Evolutionary conservation across 108 stramenopile genomes (phyloP).

Genomic region (Skeletonema menzelii): DNA sequence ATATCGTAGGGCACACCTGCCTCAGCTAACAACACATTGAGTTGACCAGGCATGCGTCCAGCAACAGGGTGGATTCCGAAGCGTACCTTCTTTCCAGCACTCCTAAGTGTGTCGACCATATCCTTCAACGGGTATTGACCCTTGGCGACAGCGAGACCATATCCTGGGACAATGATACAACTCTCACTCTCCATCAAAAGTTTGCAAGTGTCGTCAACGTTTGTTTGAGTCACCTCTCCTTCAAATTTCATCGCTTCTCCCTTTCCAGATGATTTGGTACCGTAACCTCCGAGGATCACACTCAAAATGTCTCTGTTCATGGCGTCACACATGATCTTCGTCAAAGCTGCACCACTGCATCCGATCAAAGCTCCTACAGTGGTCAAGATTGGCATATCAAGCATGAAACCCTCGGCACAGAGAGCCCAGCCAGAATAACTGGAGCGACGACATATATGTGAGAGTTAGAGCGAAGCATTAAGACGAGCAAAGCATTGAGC

Average conservation of each 20-base stretch:
- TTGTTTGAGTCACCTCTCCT: constrained; percentile 91
- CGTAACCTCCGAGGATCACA: constrained; percentile 96
- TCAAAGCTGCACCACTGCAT: constrained; percentile 97
- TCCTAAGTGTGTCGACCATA: constrained; percentile 83
- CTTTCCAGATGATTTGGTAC: constrained; percentile 84
- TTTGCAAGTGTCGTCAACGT: constrained; percentile 78
- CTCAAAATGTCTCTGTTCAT: constrained; percentile 97
- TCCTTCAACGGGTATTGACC: constrained; percentile 98
- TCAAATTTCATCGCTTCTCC: constrained; percentile 93
- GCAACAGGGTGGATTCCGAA: constrained; percentile 99
- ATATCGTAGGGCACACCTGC: constrained; percentile 99
- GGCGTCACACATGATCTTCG: constrained; percentile 99
- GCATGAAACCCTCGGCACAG: constrained; percentile 99
- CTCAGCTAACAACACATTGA: constrained; percentile 99
- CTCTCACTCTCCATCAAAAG: constrained; percentile 85
- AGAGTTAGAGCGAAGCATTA: too few species aligned
- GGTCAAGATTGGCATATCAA: constrained; percentile 97
- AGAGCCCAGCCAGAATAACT: constrained; percentile 92
- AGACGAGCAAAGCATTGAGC: too few species aligned
- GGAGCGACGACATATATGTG: too few species aligned
- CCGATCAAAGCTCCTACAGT: constrained; percentile 99
- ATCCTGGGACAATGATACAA: constrained; percentile 97
- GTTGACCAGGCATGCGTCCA: constrained; percentile 99
- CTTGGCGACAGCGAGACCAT: constrained; percentile 98
- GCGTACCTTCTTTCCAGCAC: constrained; percentile 90